These are phyloP conservation scores for Helenozyma rhizophorensis DNA, from an alignment of 805 yeast species.

Conservation along the genomic window DNA sequence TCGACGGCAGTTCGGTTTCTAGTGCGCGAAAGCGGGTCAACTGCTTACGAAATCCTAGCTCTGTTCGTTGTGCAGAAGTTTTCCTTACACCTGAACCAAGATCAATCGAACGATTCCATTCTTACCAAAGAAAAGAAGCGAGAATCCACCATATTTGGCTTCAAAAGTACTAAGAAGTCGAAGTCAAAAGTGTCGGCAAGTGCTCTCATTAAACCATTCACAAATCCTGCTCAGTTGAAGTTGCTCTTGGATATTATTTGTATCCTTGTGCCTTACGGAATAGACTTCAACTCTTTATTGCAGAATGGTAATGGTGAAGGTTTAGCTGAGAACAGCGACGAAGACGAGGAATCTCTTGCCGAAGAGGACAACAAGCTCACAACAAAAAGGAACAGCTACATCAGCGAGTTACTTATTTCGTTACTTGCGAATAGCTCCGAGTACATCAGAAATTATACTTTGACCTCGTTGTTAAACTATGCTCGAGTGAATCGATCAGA, in stretches of 20 bases:
- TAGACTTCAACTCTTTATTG: slow-evolving; percentile 26
- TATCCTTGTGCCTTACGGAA: slow-evolving; percentile 31
- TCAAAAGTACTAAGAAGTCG: slow-evolving; percentile 19
- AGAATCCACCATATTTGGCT: slow-evolving; percentile 23
- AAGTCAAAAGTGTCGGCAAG: slow-evolving; percentile 15
- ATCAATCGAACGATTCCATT: slow-evolving; percentile 1
- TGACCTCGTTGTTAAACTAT: slow-evolving; percentile 27
- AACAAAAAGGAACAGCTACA: slow-evolving; percentile 19
- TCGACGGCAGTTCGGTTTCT: slow-evolving; percentile 24
- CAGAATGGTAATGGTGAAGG: slow-evolving; percentile 4
- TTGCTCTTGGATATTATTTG: slow-evolving; percentile 28
- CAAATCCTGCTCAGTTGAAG: slow-evolving; percentile 32
- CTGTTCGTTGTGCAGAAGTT: slow-evolving; percentile 28
- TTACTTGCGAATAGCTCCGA: slow-evolving; percentile 30
- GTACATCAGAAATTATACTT: slow-evolving; percentile 33
- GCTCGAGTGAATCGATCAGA: slow-evolving; percentile 29
- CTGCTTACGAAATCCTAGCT: slow-evolving; percentile 33
- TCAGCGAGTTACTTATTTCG: slow-evolving; percentile 27
- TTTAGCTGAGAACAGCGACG: slow-evolving; percentile 2
- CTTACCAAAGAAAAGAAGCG: slow-evolving; percentile 15
- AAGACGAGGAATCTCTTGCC: slow-evolving; percentile 8
- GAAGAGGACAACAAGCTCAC: slow-evolving; percentile 19
- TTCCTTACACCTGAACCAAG: slow-evolving; percentile 8
- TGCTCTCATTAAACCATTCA: slow-evolving; percentile 23
- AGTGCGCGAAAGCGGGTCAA: slow-evolving; percentile 34